Evolutionary conservation across 2,329 filamentous ascomycete species (phyloP).

Genomic region (Pseudocercospora pini-densiflorae): DNA sequence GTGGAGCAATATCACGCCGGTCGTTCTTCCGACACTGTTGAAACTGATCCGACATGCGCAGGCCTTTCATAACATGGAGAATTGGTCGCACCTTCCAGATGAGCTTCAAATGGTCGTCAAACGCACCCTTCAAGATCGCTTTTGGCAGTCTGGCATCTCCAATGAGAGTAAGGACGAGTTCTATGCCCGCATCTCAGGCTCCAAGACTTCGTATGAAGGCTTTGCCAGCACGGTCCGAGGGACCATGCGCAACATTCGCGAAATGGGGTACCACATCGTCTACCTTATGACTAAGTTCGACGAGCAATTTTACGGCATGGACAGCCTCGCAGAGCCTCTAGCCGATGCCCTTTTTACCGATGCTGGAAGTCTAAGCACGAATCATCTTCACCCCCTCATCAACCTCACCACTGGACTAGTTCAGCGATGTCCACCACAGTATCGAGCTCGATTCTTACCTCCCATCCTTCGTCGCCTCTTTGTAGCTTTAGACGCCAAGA

Average conservation of each 20-base stretch:
- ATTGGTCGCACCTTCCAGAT: constrained; percentile 76
- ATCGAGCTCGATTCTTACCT: constrained; percentile 79
- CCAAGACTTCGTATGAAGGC: constrained; percentile 87
- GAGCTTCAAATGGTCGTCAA: constrained; percentile 79
- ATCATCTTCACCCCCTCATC: constrained; percentile 91
- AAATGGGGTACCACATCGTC: constrained; percentile 91
- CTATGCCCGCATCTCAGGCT: constrained; percentile 86
- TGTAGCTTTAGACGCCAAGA: constrained; percentile 82
- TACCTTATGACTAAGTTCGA: constrained; percentile 91
- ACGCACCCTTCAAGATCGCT: constrained; percentile 87
- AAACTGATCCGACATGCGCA: constrained; percentile 88
- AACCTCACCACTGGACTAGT: constrained; percentile 88
- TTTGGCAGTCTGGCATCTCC: constrained; percentile 98
- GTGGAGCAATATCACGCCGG: constrained; percentile 83
- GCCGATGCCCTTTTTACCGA: constrained; percentile 84
- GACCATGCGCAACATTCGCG: constrained; percentile 84
- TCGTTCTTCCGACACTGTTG: constrained; percentile 83
- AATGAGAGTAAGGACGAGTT: constrained; percentile 96
- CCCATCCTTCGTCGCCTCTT: constrained; percentile 83
- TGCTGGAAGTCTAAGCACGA: constrained; percentile 80
- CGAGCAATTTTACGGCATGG: constrained; percentile 87
- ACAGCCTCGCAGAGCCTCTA: constrained; percentile 79
- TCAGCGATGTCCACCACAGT: constrained; percentile 83
- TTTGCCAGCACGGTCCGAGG: constrained; percentile 92
- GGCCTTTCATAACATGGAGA: constrained; percentile 83